These are phyloP conservation scores for Torulaspora franciscae DNA, from an alignment of 805 yeast species.

Conservation along the genomic window DNA sequence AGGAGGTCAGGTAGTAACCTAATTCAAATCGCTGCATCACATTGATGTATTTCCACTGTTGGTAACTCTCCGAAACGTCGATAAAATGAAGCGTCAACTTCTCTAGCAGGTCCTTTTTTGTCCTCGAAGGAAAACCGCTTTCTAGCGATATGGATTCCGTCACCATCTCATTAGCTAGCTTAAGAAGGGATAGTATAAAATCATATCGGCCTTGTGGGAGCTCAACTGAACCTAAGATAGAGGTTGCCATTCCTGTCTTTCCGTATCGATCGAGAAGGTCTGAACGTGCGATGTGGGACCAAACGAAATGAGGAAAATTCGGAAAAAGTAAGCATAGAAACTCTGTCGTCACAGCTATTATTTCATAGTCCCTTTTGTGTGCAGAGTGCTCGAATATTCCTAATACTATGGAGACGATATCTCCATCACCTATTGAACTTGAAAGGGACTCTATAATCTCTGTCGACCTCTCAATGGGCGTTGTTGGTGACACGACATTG, in stretches of 20 bases:
- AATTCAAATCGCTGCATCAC: constrained; percentile 56
- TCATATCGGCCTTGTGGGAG: constrained; percentile 60
- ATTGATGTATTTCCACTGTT: constrained; percentile 60
- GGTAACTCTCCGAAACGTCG: constrained; percentile 69
- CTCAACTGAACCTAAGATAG: constrained; percentile 67
- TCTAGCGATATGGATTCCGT: constrained; percentile 44
- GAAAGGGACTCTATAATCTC: constrained; percentile 36
- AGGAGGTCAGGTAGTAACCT: constrained; percentile 49
- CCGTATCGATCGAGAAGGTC: constrained; percentile 56
- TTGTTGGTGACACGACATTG: constrained; percentile 40
- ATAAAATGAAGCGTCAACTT: constrained; percentile 52
- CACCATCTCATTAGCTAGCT: constrained; percentile 50
- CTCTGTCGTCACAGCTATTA: constrained; percentile 44
- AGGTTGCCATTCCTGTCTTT: constrained; percentile 58
- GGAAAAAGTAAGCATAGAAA: constrained; percentile 47
- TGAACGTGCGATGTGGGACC: constrained; percentile 73
- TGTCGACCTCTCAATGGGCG: constrained; percentile 39
- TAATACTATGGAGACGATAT: constrained; percentile 57
- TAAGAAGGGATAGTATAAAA: constrained; percentile 58
- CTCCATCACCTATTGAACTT: constrained; percentile 50
- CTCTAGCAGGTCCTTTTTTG: constrained; percentile 52
- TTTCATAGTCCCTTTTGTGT: constrained; percentile 46
- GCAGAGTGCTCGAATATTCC: constrained; percentile 65
- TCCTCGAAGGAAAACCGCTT: constrained; percentile 37
- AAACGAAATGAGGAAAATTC: constrained; percentile 59